Percentiles rank a stretch among this genome's conserved stretches.
Evolutionary conservation across 768 basidiomycete genomes (phyloP).

Genomic region (Pholiota molesta): DNA sequence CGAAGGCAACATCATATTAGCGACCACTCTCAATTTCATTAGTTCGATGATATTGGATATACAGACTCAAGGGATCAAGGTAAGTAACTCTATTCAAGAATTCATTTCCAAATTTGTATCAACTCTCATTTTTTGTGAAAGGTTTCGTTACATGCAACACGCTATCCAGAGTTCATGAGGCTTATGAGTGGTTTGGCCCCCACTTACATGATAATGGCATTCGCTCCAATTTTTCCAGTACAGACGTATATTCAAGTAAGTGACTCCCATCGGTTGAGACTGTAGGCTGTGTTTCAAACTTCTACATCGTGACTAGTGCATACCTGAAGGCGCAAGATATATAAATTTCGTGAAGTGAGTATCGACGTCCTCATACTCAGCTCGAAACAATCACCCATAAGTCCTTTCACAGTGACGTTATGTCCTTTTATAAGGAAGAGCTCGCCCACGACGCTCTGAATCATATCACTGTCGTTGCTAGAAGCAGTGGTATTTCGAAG

Average conservation of each 20-base stretch:
- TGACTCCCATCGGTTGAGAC: no score
- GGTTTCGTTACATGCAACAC: conserved; percentile 14
- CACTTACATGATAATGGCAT: conserved; percentile 38
- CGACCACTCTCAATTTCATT: conserved; percentile 37
- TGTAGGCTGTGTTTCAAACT: no score
- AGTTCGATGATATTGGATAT: conserved; percentile 25
- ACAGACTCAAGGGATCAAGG: conserved; percentile 14
- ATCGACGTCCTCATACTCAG: no score
- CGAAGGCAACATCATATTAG: conserved; percentile 36
- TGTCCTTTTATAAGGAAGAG: conserved; percentile 48
- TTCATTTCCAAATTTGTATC: no score
- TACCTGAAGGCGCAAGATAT: conserved; percentile 37
- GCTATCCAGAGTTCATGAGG: conserved; percentile 26
- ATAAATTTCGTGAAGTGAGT: conserved; percentile 40
- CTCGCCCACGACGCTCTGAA: conserved; percentile 35
- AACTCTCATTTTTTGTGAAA: background rate
- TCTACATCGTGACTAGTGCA: conserved; percentile 20
- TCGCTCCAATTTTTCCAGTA: conserved; percentile 33
- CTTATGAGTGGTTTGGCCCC: conserved; percentile 36
- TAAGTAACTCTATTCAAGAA: background rate
- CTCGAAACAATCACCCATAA: no score
- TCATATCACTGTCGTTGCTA: conserved; percentile 34
- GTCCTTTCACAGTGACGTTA: conserved; percentile 32
- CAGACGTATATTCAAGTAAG: conserved; percentile 27
- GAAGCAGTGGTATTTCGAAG: conserved; percentile 25